These are phyloP conservation scores for Ogataea saltuana DNA, from an alignment of 805 yeast genomes.

Conservation along the genomic window DNA sequence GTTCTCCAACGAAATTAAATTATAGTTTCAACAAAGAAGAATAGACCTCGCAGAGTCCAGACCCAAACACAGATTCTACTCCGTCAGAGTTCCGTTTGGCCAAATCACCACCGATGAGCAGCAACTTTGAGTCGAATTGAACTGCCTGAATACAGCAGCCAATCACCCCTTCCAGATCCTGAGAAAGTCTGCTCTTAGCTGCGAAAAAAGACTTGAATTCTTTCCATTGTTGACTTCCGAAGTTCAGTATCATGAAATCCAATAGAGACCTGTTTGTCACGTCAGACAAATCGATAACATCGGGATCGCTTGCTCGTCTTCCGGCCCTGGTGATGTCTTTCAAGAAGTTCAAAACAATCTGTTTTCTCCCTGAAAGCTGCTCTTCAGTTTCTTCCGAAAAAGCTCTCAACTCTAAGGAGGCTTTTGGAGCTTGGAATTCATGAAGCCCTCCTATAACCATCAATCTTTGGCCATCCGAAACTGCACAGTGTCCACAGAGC, in stretches of 20 bases:
- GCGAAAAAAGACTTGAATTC: slow-evolving; percentile 14
- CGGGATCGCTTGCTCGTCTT: slow-evolving; percentile 4
- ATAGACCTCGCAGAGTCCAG: slow-evolving; percentile 21
- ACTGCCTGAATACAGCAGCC: slow-evolving; percentile 17
- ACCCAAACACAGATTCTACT: slow-evolving; percentile 12
- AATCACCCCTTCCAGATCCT: not conserved
- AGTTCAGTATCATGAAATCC: slow-evolving; percentile 20
- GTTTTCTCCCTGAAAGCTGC: not conserved
- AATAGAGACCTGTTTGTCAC: not conserved
- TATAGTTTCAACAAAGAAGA: slow-evolving; percentile 22
- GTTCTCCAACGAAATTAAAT: too few relatives aligned
- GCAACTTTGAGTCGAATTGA: slow-evolving; percentile 24
- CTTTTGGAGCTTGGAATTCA: slow-evolving; percentile 13
- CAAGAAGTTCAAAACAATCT: not conserved
- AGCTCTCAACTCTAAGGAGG: slow-evolving; percentile 2
- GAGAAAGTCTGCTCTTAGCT: not conserved
- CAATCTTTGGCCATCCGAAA: slow-evolving; percentile 21
- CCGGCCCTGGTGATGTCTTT: not conserved
- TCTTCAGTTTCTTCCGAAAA: not conserved
- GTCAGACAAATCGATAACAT: not conserved
- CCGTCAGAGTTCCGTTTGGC: slow-evolving; percentile 9
- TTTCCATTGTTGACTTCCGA: slow-evolving; percentile 26
- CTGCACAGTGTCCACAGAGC: slow-evolving; percentile 31
- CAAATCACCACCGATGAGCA: slow-evolving; percentile 26
- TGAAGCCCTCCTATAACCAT: slow-evolving; percentile 31